Base-by-base conservation (phyloP, 2,329 filamentous ascomycete species). In the Ophiostoma populinum region DNA sequence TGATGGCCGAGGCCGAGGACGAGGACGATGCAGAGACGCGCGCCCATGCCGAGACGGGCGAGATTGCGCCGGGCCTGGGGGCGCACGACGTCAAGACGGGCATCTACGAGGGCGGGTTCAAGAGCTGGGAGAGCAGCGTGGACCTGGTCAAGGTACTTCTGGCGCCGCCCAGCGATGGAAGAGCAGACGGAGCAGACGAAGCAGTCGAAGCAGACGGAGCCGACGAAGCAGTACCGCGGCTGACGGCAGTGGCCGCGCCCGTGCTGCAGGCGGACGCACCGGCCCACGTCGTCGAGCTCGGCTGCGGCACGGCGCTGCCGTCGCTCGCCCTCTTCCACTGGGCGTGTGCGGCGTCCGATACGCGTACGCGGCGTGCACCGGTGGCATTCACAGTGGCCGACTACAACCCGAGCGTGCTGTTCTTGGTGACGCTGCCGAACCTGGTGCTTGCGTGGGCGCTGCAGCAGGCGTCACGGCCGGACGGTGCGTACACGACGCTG, bases 101-200 rank as follows among this genome's bases (percentile, higher is more conserved):
- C 34, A 70, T 87, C 40, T 90, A 90, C 55, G 81, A 90, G 56
- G 81, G 81, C 38, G 81, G 81, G 17, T 85, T 87, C 59, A 90
- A 90, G 59, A 86, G 78, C 47, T 90, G 81, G 81, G 81, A 90
- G 57, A 86, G 80, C 55, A 82, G 77, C 40, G 63, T 85, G 35
- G 81, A 90, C 51, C 61, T 90, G 13, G 78, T 81, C 34, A 80
- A 74, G 49, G 70, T 78, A n/a, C 53, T 76, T 20, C 62, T 62
- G 1, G 47, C 51, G 3, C 59, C 60, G 18, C 52, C 56, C n/a
- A n/a, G n/a, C n/a, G n/a, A n/a, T n/a, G n/a, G n/a, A n/a, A n/a
- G n/a, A 18, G 36, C 47, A 10, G 52, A 57, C 32, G 45, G 55
- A 13, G 40, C 51, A 4, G 43, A 34, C 6, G 5, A 33, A 2